Base-by-base conservation (phyloP, 225 moss, liverwort and hornwort species). In the Bryum argenteum region DNA sequence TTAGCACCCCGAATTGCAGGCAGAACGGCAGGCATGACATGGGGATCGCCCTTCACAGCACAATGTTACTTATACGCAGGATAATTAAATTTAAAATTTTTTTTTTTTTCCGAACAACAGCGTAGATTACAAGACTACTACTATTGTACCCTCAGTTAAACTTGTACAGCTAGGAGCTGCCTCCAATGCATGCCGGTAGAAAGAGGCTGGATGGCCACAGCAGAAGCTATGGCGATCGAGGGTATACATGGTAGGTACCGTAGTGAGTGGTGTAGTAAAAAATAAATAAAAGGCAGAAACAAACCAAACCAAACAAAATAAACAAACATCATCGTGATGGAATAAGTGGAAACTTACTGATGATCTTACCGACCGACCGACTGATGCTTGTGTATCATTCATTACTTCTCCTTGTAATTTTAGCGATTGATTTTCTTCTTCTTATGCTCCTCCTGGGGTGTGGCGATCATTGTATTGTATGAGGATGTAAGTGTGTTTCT, bases 21-120 rank as follows among this genome's bases (percentile, higher is more conserved):
- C 48, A 64, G 76, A 76, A 76, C 76, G 3, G 17, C 11, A 6
- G 83, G 76, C 59, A 79, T 83, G 83, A 76, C 76, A 54, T 83
- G 79, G 83, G 76, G 83, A 24, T 72, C 83, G 20, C 82, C 82
- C 63, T 75, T 79, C 67, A 82, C 82, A 21, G 79, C 79, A 7
- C 82, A 82, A 37, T 62, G 74, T 37, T 82, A 66, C 71, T 61
- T 82, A 14, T 82, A 51, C 23, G 23, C 66, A 9, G 62, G n/a
- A 44, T 74, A 24, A 33, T 33, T 33, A 33, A 33, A 33, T 33
- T 33, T 33, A 6, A 33, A 4, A n/a, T n/a, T n/a, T n/a, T n/a
- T n/a, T n/a, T n/a, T n/a, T n/a, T n/a, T n/a, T n/a, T n/a, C n/a
- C n/a, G n/a, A n/a, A n/a, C n/a, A n/a, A n/a, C n/a, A 33, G 69